Conservation (phyloP, 2,329 filamentous ascomycete genomes). For the Diaporthe velutina region DNA sequence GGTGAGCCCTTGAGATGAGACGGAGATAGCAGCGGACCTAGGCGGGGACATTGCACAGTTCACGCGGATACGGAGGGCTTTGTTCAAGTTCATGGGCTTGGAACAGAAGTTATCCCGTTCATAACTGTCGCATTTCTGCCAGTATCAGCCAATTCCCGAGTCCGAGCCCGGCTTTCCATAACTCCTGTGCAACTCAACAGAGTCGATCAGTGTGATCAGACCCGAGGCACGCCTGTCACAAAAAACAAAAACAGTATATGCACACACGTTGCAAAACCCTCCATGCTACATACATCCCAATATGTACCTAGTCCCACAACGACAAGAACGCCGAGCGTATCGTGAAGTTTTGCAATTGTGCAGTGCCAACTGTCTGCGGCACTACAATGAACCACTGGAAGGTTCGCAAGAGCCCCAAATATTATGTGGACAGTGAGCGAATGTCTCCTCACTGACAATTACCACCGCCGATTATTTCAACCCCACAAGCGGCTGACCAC, state of each 20-base stretch:
- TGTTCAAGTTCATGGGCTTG: background rate
- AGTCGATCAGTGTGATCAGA: background rate
- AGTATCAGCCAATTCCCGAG: background rate
- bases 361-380: background rate
- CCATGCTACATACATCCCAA: constrained; percentile 1
- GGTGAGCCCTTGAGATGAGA: background rate
- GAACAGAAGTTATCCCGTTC: background rate
- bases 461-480: background rate
- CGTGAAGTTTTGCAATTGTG: background rate
- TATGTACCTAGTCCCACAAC: background rate
- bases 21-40: background rate
- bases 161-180: background rate
- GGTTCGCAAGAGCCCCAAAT: too few species aligned
- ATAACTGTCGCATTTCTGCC: background rate
- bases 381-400: too few species aligned
- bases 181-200: background rate
- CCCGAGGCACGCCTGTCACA: background rate
- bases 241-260: background rate
- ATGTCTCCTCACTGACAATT: background rate
- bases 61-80: background rate
- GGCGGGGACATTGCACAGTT: background rate
- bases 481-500: too few species aligned
- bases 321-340: constrained; percentile 17
- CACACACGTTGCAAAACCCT: background rate
- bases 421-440: background rate